phyloP scores from a whole-genome alignment of 106 monocot species.

The Platanthera guangdongensis region DNA sequence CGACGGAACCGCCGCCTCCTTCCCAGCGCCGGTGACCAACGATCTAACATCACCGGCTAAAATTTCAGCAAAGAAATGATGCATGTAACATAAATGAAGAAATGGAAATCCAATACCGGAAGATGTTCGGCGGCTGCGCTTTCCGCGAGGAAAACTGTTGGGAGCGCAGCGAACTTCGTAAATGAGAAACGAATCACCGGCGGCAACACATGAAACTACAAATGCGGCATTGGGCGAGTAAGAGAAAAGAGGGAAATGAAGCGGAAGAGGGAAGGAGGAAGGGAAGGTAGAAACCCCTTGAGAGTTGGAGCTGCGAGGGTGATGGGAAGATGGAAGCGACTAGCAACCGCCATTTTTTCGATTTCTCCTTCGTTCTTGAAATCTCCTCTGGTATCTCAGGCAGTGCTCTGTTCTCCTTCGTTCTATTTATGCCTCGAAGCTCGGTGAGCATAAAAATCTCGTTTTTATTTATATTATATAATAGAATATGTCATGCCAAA shows the following conservation, averaged over 20 bases:
- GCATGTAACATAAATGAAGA: not conserved
- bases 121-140: not conserved
- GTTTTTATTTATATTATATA: no score
- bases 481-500: no score
- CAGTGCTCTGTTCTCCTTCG: no score
- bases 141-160: not conserved
- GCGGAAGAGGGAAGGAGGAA: not conserved
- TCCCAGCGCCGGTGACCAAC: conserved; percentile 9
- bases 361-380: not conserved
- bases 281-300: not conserved
- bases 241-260: not conserved
- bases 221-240: not conserved
- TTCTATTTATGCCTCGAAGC: no score
- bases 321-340: not conserved
- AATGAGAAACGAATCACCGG: not conserved
- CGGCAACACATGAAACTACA: not conserved
- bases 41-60: conserved; percentile 11
- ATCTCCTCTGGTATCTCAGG: no score
- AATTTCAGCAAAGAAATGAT: not conserved
- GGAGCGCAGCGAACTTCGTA: no score
- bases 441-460: no score
- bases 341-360: not conserved
- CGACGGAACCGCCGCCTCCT: conserved; percentile 29
- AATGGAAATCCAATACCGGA: conserved; percentile 11
- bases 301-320: not conserved